A percentile compares a stretch with the other conserved stretches of the same genome.
Evolutionary conservation across 805 yeast genomes (phyloP).

Genomic region (Kregervanrija pseudodelftensis): DNA sequence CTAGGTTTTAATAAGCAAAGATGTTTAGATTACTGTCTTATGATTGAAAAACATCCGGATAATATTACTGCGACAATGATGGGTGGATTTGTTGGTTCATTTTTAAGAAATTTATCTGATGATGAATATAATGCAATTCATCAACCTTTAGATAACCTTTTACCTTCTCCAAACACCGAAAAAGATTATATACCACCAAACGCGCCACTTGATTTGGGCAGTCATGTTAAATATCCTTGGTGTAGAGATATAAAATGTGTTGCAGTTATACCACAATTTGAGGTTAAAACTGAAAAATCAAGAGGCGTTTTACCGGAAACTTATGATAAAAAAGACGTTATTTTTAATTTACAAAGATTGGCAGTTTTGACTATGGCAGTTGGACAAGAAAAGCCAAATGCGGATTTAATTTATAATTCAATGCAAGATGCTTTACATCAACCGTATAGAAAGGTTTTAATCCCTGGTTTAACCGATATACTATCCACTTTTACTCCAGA

Average conservation of each 20-base stretch:
- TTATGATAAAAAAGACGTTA: slow-evolving; percentile 73
- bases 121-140: slow-evolving; percentile 69
- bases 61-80: slow-evolving; percentile 98
- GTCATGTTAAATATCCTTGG: slow-evolving; percentile 82
- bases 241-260: slow-evolving; percentile 75
- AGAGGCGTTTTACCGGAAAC: slow-evolving; percentile 83
- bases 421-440: slow-evolving; percentile 97
- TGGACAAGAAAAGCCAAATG: slow-evolving; percentile 69
- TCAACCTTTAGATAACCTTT: slow-evolving; percentile 77
- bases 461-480: slow-evolving; percentile 86
- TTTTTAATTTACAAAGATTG: slow-evolving; percentile 87
- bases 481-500: slow-evolving; percentile 74
- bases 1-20: slow-evolving; percentile 69
- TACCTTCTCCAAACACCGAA: slow-evolving; percentile 37
- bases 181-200: slow-evolving; percentile 65
- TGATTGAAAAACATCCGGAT: slow-evolving; percentile 98
- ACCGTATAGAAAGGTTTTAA: slow-evolving; percentile 87
- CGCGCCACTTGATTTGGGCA: slow-evolving; percentile 86
- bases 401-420: slow-evolving; percentile 80
- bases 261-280: slow-evolving; percentile 89
- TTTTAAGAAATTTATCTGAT: slow-evolving; percentile 69
- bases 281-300: slow-evolving; percentile 86
- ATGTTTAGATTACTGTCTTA: slow-evolving; percentile 86
- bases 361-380: slow-evolving; percentile 91
- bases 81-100: slow-evolving; percentile 98